Evolutionary conservation across 2,329 filamentous ascomycete species (phyloP).

Genomic region (Diatrype stigma): DNA sequence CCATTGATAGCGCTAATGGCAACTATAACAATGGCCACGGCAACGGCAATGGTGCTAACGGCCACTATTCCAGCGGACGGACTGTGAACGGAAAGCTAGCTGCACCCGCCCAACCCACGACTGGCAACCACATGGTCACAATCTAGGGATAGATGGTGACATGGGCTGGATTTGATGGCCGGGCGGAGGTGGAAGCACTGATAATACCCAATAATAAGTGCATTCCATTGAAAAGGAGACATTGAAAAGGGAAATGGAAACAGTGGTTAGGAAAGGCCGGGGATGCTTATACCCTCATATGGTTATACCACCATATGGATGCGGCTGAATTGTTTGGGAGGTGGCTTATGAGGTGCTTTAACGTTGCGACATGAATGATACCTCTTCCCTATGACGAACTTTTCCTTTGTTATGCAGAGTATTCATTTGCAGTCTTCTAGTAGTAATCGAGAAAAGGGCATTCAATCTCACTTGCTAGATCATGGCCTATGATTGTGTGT

Average conservation of each 20-base stretch:
- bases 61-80: constrained; percentile 1
- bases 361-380: not conserved
- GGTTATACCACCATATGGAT: too few relatives aligned
- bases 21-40: constrained; percentile 15
- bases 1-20: constrained; percentile 3
- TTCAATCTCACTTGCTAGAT: too few relatives aligned
- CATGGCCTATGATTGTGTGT: too few relatives aligned
- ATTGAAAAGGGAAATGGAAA: not conserved
- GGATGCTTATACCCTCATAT: not conserved
- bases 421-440: not conserved
- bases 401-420: not conserved
- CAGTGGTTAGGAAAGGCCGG: not conserved
- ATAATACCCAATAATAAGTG: not conserved
- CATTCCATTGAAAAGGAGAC: not conserved
- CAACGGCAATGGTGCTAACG: constrained; percentile 14
- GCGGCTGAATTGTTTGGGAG: not conserved
- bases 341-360: not conserved
- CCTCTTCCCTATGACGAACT: not conserved
- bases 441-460: not conserved
- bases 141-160: not conserved
- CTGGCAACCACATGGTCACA: constrained; percentile 1
- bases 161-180: too few relatives aligned
- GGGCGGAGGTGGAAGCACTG: not conserved
- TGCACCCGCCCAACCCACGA: not conserved
- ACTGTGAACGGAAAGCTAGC: constrained; percentile 4